Evolutionary conservation across 805 yeast species (phyloP).

Genomic region (Suhomyces tanzawaensis): DNA sequence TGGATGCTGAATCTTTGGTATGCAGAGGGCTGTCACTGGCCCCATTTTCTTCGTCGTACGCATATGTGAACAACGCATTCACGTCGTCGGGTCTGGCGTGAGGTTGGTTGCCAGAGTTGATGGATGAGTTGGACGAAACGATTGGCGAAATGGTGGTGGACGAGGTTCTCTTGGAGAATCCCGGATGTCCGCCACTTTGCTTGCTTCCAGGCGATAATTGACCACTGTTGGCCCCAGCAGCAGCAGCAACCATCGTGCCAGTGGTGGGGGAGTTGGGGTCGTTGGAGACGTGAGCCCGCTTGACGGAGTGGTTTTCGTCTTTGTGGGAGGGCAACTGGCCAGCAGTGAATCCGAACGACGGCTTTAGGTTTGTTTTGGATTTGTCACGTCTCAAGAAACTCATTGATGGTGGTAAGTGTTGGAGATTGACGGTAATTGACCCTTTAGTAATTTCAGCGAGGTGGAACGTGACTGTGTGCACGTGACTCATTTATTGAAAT

Average conservation of each 20-base stretch:
- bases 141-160: slow-evolving; percentile 9
- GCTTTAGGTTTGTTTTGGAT: slow-evolving; percentile 15
- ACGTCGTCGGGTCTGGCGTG: not conserved
- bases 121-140: slow-evolving; percentile 5
- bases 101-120: slow-evolving; percentile 2
- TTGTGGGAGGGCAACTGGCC: slow-evolving; percentile 9
- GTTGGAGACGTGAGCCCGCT: not conserved
- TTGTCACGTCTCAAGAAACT: slow-evolving; percentile 27
- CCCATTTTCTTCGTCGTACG: slow-evolving; percentile 8
- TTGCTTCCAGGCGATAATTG: slow-evolving; percentile 3
- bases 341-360: slow-evolving; percentile 9
- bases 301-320: not conserved
- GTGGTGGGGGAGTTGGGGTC: not conserved
- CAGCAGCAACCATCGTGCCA: slow-evolving; percentile 6
- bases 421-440: not conserved
- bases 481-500: no score
- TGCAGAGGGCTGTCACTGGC: not conserved
- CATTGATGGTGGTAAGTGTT: slow-evolving; percentile 15
- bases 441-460: slow-evolving; percentile 1
- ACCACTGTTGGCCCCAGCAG: not conserved
- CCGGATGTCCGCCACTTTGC: not conserved
- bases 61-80: slow-evolving; percentile 10
- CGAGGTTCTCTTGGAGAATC: not conserved
- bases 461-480: no score
- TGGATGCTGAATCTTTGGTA: not conserved